These are phyloP conservation scores for Talaromyces sp. DNA, from an alignment of 2,329 filamentous ascomycete genomes.

Conservation along the genomic window DNA sequence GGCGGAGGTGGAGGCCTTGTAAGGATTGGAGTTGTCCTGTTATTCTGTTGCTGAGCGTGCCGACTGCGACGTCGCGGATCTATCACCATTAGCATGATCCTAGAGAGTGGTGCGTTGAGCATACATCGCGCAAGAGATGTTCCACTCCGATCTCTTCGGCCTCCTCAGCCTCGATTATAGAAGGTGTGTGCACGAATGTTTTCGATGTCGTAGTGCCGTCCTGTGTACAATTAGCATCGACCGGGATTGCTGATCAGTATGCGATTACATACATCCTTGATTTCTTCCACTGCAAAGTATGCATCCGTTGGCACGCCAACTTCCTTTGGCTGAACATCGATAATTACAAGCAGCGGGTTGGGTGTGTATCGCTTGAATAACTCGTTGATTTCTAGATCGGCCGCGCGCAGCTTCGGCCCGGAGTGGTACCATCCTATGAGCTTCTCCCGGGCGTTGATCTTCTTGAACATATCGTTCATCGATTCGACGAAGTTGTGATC, in stretches of 20 bases:
- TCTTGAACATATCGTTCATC: conserved; percentile 99
- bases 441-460: conserved; percentile 98
- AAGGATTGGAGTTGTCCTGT: conserved; percentile 97
- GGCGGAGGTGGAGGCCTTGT: conserved; percentile 88
- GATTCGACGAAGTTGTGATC: conserved; percentile 99
- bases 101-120: not conserved
- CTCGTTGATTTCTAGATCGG: conserved; percentile 98
- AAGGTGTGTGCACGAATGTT: conserved; percentile 97
- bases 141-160: conserved; percentile 98
- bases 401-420: conserved; percentile 91
- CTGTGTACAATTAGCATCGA: conserved; percentile 54
- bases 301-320: conserved; percentile 96
- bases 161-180: conserved; percentile 97
- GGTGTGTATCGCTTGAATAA: conserved; percentile 99
- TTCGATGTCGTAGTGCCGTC: conserved; percentile 95
- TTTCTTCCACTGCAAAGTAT: conserved; percentile 98
- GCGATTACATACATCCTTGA: conserved; percentile 74
- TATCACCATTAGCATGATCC: not conserved
- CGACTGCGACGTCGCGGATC: conserved; percentile 95
- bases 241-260: too few relatives aligned
- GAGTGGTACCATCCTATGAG: conserved; percentile 99
- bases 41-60: conserved; percentile 92
- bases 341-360: conserved; percentile 92
- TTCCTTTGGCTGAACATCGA: conserved; percentile 97
- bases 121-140: conserved; percentile 79